Percentiles rank a stretch among this genome's conserved stretches.
phyloP scores from a whole-genome alignment of 2,329 filamentous ascomycete genomes.

The Zasmidium citrigriseum region DNA sequence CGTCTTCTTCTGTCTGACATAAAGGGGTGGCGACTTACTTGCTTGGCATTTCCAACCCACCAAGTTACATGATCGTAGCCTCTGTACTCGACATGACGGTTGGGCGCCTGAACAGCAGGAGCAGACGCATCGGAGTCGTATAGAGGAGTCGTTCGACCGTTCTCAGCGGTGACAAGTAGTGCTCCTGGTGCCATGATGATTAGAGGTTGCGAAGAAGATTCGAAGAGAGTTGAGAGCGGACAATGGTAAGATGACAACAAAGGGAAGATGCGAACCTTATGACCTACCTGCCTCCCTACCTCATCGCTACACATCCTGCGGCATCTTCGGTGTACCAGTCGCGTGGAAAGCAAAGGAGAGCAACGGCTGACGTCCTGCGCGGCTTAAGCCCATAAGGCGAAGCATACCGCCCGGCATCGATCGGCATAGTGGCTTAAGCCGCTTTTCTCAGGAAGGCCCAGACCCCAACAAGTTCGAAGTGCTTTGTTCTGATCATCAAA shows the following conservation, averaged over 20 bases:
- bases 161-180: conserved; percentile 30
- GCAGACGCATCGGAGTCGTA: conserved; percentile 18
- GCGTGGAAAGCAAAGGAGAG: background rate
- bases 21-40: background rate
- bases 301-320: background rate
- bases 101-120: conserved; percentile 12
- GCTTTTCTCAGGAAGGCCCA: no score
- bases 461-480: no score
- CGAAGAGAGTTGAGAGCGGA: background rate
- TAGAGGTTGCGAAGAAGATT: background rate
- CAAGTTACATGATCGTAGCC: conserved; percentile 93
- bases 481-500: no score
- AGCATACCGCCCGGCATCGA: no score
- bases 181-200: conserved; percentile 42
- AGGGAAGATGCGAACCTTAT: background rate
- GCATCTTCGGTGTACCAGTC: background rate
- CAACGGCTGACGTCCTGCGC: no score
- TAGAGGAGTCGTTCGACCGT: conserved; percentile 29
- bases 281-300: background rate
- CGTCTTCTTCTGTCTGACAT: background rate
- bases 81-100: conserved; percentile 54
- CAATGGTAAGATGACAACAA: conserved; percentile 1
- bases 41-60: conserved; percentile 94
- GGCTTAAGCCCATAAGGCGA: no score
- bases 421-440: no score